A percentile compares a stretch with the other conserved stretches of the same genome.
Evolutionary conservation across 805 yeast genomes (phyloP).

Genomic region (Myxozyma neglecta): DNA sequence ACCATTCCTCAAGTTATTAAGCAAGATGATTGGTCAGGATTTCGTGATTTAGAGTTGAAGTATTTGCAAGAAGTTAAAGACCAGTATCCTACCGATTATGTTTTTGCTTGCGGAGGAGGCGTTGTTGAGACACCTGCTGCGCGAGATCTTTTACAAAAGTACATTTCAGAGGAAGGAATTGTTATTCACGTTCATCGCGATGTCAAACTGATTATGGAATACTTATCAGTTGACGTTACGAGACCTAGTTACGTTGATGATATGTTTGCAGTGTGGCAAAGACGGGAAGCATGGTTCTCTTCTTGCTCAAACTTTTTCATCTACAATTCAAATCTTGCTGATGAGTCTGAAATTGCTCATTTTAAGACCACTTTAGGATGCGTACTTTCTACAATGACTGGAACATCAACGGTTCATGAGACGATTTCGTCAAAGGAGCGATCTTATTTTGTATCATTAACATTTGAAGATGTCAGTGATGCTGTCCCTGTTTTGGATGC

Average conservation of each 20-base stretch:
- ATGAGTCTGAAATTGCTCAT: constrained; percentile 13
- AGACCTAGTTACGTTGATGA: constrained; percentile 88
- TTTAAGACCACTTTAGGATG: constrained; percentile 45
- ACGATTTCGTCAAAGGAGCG: constrained; percentile 44
- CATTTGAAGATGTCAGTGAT: constrained; percentile 59
- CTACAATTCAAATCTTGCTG: constrained; percentile 70
- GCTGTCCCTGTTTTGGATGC: constrained; percentile 50
- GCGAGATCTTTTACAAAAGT: constrained; percentile 60
- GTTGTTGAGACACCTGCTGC: constrained; percentile 76
- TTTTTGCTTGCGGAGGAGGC: constrained; percentile 96
- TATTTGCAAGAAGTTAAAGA: constrained; percentile 54
- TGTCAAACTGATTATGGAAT: constrained; percentile 72
- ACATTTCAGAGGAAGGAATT: constrained; percentile 61
- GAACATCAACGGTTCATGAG: constrained; percentile 43
- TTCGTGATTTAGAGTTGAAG: constrained; percentile 66
- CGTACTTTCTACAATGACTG: constrained; percentile 64
- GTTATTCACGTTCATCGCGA: constrained; percentile 91
- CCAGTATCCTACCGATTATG: constrained; percentile 52
- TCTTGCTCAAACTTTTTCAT: constrained; percentile 77
- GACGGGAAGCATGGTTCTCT: constrained; percentile 76
- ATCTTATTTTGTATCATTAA: constrained; percentile 71
- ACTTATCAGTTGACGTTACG: constrained; percentile 71
- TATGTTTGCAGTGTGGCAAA: constrained; percentile 76
- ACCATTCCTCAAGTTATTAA: constrained; percentile 50
- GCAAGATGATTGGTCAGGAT: constrained; percentile 82